Base-by-base conservation (phyloP, 805 yeast genomes). In the Myxozyma monticola region DNA sequence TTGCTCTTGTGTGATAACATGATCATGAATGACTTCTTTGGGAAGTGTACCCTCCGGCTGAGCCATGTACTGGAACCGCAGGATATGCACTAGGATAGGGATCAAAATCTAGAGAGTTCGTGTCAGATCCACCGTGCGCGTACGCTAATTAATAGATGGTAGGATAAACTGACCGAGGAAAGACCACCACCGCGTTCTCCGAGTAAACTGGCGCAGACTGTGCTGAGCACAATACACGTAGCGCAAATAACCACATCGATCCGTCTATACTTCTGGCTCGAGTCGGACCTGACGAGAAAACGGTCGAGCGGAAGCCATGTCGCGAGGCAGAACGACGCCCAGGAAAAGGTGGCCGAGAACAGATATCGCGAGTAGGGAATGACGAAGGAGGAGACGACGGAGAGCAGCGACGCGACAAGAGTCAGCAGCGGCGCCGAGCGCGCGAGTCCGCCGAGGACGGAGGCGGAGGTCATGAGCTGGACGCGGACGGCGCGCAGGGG, bases 181-280 rank as follows among this genome's bases (percentile, higher is more conserved):
- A 54, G 48, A 39, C 59, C 59, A 14, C 38, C 45, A 4, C 59
- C 59, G 20, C 59, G 59, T 30, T 54, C 59, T n/a, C 59, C 59
- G 17, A 54, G 50, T 37, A 54, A 35, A 37, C 48, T 36, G 12
- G 59, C 59, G 31, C 59, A 54, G 14, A 43, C 54, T 3, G 49
- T 52, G 22, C 48, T 40, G 37, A 54, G 45, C 15, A 54, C 59
- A 25, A 54, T 54, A 46, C 59, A 54, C 3, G 53, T 48, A 14
- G 59, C 35, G 30, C 59, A 54, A 24, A 54, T 46, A 18, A 42
- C 59, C 25, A 54, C 59, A 36, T 54, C 59, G 26, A 54, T 54
- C 20, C 59, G 56, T n/a, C 59, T 21, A 34, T 54, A 54, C 45
- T 39, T 49, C 30, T 39, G 45, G 22, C 24, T 42, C 17, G 39